Percentiles rank a stretch among this genome's conserved stretches.
phyloP scores from a whole-genome alignment of 2,329 filamentous ascomycete genomes.

The Cercospora brassicicola region DNA sequence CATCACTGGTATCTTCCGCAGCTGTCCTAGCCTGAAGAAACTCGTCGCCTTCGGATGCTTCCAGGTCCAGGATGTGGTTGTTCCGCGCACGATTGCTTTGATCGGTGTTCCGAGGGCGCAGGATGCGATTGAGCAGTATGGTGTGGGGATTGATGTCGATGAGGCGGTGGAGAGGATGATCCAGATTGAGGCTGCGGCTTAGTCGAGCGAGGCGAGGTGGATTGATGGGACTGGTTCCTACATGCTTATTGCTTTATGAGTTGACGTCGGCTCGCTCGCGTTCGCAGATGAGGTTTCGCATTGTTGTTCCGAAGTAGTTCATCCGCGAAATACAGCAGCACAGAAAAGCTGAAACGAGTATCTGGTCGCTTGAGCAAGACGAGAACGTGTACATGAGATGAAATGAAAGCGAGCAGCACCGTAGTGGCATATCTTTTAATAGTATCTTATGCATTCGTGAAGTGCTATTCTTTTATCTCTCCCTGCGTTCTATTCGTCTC shows the following conservation, averaged over 20 bases:
- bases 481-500: no score
- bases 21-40: slow-evolving; percentile 51
- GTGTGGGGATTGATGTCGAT: slow-evolving; percentile 41
- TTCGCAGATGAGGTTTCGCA: not conserved
- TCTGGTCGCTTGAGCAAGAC: no score
- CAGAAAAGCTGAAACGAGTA: no score
- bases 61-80: slow-evolving; percentile 56
- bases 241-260: not conserved
- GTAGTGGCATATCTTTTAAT: no score
- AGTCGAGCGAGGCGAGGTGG: not conserved
- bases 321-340: no score
- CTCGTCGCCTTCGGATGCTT: slow-evolving; percentile 65
- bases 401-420: no score
- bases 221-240: not conserved
- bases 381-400: no score
- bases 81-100: slow-evolving; percentile 59
- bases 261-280: not conserved
- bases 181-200: slow-evolving; percentile 20
- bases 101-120: slow-evolving; percentile 61
- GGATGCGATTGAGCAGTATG: slow-evolving; percentile 57
- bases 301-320: no score
- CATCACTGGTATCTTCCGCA: slow-evolving; percentile 54
- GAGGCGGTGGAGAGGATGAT: slow-evolving; percentile 39
- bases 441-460: no score
- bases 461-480: no score